Base-by-base conservation (phyloP, 768 basidiomycete species). In the Chlorophyllum brunneum region DNA sequence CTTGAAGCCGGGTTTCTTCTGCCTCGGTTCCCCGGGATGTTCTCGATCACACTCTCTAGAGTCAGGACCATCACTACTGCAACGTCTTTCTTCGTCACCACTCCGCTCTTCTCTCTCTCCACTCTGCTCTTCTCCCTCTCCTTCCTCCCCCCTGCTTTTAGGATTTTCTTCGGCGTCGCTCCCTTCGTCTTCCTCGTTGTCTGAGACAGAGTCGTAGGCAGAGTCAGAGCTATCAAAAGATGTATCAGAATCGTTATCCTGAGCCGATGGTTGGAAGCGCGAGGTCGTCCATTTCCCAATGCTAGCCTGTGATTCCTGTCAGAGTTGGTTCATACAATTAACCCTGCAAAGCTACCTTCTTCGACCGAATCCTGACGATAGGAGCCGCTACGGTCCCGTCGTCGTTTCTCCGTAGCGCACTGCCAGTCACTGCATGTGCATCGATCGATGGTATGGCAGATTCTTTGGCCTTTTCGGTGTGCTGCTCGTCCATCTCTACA, bases 181-280 rank as follows among this genome's bases (percentile, higher is more conserved):
- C 11, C 16, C 9, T 31, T 45, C n/a, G 15, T 61, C 56, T 7
- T 64, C 63, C 22, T 62, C 64, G 10, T 31, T 20, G 5, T 30
- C 44, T 31, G 47, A 50, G 9, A 33, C 3, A 2, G 59, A 48
- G 48, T 58, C 59, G 34, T 83, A 74, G n/a, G 74, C 82, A 29
- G 86, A 88, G 65, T 89, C 85, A 7, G 88, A 91, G 61, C 85
- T 91, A 64, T 89, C 86, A 58, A 86, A 89, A 2, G 83, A 86
- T 2, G 75, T 71, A 46, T 85, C 83, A 3, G 79, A 76, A 24
- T 73, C 70, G 29, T 64, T 66, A 11, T 61, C 67, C 31, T 55
- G 58, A 47, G 45, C 42, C 6, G 57, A 2, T 39, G 5, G 16
- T 39, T 45, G 36, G 8, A 31, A 30, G 38, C 8, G 33, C 18